Conservation (phyloP, 345 rosid genomes). For the Euphorbia tirucalli region DNA sequence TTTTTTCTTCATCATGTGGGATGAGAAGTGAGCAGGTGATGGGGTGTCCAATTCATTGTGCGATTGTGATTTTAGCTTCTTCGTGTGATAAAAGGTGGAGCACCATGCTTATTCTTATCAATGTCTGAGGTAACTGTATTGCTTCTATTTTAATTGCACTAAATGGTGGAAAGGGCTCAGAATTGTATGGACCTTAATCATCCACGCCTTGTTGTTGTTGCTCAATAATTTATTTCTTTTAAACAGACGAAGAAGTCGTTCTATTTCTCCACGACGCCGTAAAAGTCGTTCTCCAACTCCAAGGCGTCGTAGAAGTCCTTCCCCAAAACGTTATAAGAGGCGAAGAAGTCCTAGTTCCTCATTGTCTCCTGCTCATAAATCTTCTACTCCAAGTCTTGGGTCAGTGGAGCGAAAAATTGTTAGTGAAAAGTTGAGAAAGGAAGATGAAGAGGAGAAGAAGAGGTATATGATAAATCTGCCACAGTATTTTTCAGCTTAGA, state of each 20-base stretch:
- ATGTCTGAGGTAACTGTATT: conserved; percentile 92
- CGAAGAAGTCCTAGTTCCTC: conserved; percentile 81
- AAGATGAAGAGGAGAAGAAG: conserved; percentile 79
- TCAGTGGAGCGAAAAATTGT: conserved; percentile 60
- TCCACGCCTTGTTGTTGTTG: conserved; percentile 24
- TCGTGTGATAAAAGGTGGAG: conserved; percentile 95
- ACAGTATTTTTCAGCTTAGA: conserved; percentile 2
- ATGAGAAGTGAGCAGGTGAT: conserved; percentile 82
- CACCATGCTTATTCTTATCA: conserved; percentile 64
- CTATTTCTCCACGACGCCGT: conserved; percentile 65
- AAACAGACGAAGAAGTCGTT: conserved; percentile 85
- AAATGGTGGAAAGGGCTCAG: conserved; percentile 38
- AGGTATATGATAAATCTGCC: conserved; percentile 48
- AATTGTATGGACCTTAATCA: conserved; percentile 25
- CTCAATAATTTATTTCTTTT: conserved; percentile 43
- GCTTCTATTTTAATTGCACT: conserved; percentile 42
- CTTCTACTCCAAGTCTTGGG: conserved; percentile 63
- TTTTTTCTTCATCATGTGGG: conserved; percentile 25
- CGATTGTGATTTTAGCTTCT: conserved; percentile 83
- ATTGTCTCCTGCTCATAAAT: conserved; percentile 54
- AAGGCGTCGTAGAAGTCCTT: conserved; percentile 67
- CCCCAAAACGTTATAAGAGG: conserved; percentile 67
- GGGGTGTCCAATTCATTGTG: conserved; percentile 72
- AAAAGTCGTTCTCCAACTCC: conserved; percentile 64
- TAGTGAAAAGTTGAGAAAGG: conserved; percentile 64